Evolutionary conservation across 148 eudicot genomes (phyloP), one percentile per base, ranked within the genome.

Genomic region (Cornus suecica): DNA sequence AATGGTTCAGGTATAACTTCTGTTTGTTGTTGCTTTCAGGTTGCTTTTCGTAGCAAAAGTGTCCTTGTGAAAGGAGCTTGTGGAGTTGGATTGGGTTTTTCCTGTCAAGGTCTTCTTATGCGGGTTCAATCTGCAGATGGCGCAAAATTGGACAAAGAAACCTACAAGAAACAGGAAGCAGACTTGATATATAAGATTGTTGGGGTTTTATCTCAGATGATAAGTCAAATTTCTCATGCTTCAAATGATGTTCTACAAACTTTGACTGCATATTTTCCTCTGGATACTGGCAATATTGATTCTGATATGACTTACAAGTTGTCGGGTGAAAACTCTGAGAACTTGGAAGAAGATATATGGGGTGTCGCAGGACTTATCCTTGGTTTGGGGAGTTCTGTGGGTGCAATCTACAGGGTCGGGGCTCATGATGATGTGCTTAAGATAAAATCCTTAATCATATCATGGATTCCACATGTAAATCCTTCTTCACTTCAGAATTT

Each of bases 1-100:
- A 48, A 48, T 48, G 54, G 54, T 48, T 48, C 26, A 1, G 41
- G 28, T 67, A 48, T 72, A 22, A 56, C 29, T 26, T 10, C 71
- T 34, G 20, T 42, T 78, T 70, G 23, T 66, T 27, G 75, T 68
- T 66, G 77, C 63, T 86, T 84, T 63, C 80, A 96, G 99, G 97
- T 90, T 79, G 86, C 89, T 80, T 83, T 81, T 60, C 71, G 75
- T 54, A 90, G 97, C 83, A 88, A 81, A 87, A 91, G 88, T 79
- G 84, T 85, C 70, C 84, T 91, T 71, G 92, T 96, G 52, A 90
- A 90, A 88, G 99, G 99, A 70, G 97, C 94, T 72, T 96, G 94
- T 86, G 97, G 90, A 80, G 83, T 96, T 80, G 99, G 97, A 64
- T 85, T 96, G 77, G 99, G 99, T 52, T 86, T 85, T 86, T 85